Evolutionary conservation across 306 rosid species (phyloP).

Genomic region (Sindora glabra): DNA sequence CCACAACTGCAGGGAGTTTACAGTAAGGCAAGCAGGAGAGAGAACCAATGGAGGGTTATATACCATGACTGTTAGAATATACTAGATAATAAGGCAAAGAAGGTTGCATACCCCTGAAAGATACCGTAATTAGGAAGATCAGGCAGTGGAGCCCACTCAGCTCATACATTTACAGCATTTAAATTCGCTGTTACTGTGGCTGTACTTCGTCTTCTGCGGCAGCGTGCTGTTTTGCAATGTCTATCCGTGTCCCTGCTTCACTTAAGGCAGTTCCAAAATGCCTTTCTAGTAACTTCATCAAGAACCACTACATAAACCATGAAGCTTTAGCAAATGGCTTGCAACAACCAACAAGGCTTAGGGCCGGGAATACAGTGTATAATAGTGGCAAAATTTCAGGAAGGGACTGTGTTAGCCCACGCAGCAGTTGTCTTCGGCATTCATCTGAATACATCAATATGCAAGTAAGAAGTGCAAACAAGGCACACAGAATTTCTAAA

Average conservation of each 20-base stretch:
- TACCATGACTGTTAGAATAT: slow-evolving; percentile 7
- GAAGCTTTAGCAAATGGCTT: not conserved
- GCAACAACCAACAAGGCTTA: slow-evolving; percentile 13
- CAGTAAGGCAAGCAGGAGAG: slow-evolving; percentile 7
- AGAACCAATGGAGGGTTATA: slow-evolving; percentile 10
- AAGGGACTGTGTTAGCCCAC: slow-evolving; percentile 79
- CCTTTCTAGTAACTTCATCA: slow-evolving; percentile 72
- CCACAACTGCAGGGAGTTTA: slow-evolving; percentile 65
- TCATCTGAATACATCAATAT: slow-evolving; percentile 53
- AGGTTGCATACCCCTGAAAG: slow-evolving; percentile 69
- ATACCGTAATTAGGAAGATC: slow-evolving; percentile 87
- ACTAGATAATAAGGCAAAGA: slow-evolving; percentile 10
- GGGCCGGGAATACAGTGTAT: slow-evolving; percentile 48
- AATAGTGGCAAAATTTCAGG: slow-evolving; percentile 81
- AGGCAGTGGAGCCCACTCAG: slow-evolving; percentile 97
- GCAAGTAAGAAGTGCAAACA: slow-evolving; percentile 16
- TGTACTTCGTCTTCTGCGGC: too few species aligned
- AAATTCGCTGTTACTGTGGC: slow-evolving; percentile 61
- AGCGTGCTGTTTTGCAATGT: slow-evolving; percentile 72
- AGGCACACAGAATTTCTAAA: slow-evolving; percentile 10
- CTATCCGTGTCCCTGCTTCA: slow-evolving; percentile 78
- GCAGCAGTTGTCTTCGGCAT: slow-evolving; percentile 78
- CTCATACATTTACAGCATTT: slow-evolving; percentile 87
- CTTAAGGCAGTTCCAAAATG: slow-evolving; percentile 74
- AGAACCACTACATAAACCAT: slow-evolving; percentile 24